Conservation (phyloP, 106 monocot species). For the Apostasia shenzhenica region DNA sequence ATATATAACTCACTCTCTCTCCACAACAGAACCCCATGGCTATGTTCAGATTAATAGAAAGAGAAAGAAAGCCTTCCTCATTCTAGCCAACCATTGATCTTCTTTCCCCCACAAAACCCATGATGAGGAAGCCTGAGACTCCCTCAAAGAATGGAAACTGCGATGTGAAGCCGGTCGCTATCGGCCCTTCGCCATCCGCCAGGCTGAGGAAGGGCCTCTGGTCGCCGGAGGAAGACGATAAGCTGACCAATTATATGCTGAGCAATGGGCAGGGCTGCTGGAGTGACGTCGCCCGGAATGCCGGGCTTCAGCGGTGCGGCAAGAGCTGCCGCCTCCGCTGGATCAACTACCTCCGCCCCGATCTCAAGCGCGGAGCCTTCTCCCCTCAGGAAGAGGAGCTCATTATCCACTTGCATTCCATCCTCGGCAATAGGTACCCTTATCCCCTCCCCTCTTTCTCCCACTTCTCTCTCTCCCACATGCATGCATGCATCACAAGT, state of each 20-base stretch:
- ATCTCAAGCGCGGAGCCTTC: constrained; percentile 71
- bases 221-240: constrained; percentile 74
- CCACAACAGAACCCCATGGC: not conserved
- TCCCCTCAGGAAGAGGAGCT: constrained; percentile 55
- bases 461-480: not conserved
- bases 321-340: constrained; percentile 78
- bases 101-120: not conserved
- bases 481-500: not conserved
- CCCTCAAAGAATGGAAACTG: not conserved
- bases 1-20: constrained; percentile 12
- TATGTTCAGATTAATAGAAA: not conserved
- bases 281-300: constrained; percentile 71
- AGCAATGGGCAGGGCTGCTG: constrained; percentile 61
- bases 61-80: not conserved
- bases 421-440: constrained; percentile 59
- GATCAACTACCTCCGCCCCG: constrained; percentile 70
- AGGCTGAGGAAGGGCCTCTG: constrained; percentile 70
- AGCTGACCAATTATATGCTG: constrained; percentile 58
- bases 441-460: not conserved
- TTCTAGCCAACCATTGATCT: not conserved
- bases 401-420: constrained; percentile 57
- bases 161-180: not conserved
- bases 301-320: constrained; percentile 60
- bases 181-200: not conserved
- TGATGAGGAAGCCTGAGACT: constrained; percentile 55